Base-by-base conservation (phyloP, 176 grass and related monocot species). In the Pharus latifolius region DNA sequence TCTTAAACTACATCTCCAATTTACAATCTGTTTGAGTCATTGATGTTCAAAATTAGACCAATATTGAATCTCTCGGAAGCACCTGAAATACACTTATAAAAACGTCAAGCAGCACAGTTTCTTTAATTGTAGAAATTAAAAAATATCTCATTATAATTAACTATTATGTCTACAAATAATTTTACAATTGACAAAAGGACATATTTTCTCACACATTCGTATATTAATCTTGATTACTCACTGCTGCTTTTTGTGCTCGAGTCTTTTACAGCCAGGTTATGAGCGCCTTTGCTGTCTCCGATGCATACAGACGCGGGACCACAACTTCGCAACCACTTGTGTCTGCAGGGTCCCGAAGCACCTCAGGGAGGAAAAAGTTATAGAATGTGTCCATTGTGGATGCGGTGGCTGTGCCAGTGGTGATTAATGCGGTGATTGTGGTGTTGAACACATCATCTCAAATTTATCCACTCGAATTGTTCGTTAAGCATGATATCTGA, bases 341-440 rank as follows among this genome's bases (percentile, higher is more conserved):
- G 86, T 94, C 1, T 89, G 90, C 73, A 83, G 86, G 43, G 82
- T 94, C 27, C 90, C 90, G 38, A 94, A 94, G 62, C 86, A 93
- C 69, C 75, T 89, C 12, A 73, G 90, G 61, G 82, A 94, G 75
- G 90, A 94, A 70, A 88, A 86, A 23, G 86, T 89, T 41, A 94
- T 94, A 50, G 90, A 94, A 73, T 93, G 86, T 37, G 86, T 86
- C n/a, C 85, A 88, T 22, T 86, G 90, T 18, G 90, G 85, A 43
- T 94, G 83, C 65, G 60, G 28, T 17, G 86, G 86, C 0, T 94
- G 86, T 80, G 86, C 86, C 54, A 94, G 90, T 63, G 90, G 86
- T 34, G 86, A 87, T 56, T 96, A 70, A 84, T 80, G 48, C 70
- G 31, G 43, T 72, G 49, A 54, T 58, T 24, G 34, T 71, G 54